These are phyloP conservation scores for Waltergamsia citrina DNA, from an alignment of 2,329 filamentous ascomycete genomes.

Conservation along the genomic window DNA sequence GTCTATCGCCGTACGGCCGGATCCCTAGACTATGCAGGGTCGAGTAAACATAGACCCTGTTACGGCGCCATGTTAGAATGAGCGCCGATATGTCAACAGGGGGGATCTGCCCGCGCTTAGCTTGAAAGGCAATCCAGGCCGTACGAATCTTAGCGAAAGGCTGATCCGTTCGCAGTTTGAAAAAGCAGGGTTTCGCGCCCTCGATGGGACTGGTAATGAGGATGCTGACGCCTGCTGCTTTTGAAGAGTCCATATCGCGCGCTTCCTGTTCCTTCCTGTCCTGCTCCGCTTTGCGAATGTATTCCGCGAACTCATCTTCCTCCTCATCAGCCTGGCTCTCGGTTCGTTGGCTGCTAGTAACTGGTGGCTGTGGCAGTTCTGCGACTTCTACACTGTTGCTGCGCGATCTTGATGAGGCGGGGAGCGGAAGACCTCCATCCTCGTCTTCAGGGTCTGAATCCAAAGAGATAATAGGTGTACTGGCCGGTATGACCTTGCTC, in stretches of 20 bases:
- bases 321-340: constrained; percentile 1
- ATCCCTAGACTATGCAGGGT: constrained; percentile 63
- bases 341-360: not conserved
- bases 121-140: constrained; percentile 60
- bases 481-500: constrained; percentile 2
- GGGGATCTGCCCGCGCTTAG: constrained; percentile 15
- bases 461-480: constrained; percentile 15
- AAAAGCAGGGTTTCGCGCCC: constrained; percentile 42
- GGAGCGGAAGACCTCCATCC: constrained; percentile 5
- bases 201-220: constrained; percentile 54
- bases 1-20: constrained; percentile 24
- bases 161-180: constrained; percentile 59
- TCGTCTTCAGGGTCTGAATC: constrained; percentile 21
- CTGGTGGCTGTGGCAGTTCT: constrained; percentile 9
- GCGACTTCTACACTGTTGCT: constrained; percentile 11
- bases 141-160: constrained; percentile 56
- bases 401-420: constrained; percentile 9
- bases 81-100: constrained; percentile 40
- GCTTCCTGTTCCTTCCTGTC: not conserved
- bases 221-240: constrained; percentile 13
- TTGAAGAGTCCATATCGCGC: not conserved
- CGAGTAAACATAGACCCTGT: constrained; percentile 65
- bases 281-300: constrained; percentile 29
- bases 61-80: constrained; percentile 72
- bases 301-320: constrained; percentile 22